Evolutionary conservation across 1,139 yeast genomes (phyloP), one percentile per base, ranked within the genome.

Genomic region (Candida anutae): DNA sequence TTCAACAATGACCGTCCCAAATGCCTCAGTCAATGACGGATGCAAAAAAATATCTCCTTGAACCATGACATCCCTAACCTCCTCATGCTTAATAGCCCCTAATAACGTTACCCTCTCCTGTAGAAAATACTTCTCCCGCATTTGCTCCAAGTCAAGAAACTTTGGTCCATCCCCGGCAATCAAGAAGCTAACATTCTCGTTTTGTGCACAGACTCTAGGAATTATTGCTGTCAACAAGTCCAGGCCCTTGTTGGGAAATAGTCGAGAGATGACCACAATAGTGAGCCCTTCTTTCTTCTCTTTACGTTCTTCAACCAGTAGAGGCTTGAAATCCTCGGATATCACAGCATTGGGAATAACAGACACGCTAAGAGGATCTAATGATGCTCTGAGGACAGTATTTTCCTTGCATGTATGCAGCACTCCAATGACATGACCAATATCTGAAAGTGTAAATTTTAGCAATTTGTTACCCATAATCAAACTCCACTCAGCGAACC

Each of bases 91-190:
- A 1, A 93, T 80, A 10, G 90, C 77, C 1, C 98, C 98, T 22
- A 87, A 65, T 13, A 93, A 63, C 26, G 77, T 77, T 2, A 93
- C 96, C 27, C 95, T 64, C 32, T 90, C 95, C 48, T 90, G 96
- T 14, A 93, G 58, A 40, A 85, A 76, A 50, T 79, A 72, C 37
- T 76, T 73, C 51, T 93, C 99, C 31, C 95, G 69, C 90, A 88
- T 88, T 49, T 93, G 98, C 49, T 88, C 96, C 34, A 93, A 59
- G 42, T 90, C 97, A 11, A 90, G 73, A 43, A 82, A 88, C 45
- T 85, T 84, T 2, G 99, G 99, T 0, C 99, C 99, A 50, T 87
- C 94, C 4, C 99, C 99, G 2, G 96, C 99, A 29, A 93, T 76
- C 5, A 88, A 54, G 42, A 93, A 88, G 30, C 75, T 72, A 2